Evolutionary conservation across 2,329 filamentous ascomycete species (phyloP).

Genomic region (Phoma herbarum): DNA sequence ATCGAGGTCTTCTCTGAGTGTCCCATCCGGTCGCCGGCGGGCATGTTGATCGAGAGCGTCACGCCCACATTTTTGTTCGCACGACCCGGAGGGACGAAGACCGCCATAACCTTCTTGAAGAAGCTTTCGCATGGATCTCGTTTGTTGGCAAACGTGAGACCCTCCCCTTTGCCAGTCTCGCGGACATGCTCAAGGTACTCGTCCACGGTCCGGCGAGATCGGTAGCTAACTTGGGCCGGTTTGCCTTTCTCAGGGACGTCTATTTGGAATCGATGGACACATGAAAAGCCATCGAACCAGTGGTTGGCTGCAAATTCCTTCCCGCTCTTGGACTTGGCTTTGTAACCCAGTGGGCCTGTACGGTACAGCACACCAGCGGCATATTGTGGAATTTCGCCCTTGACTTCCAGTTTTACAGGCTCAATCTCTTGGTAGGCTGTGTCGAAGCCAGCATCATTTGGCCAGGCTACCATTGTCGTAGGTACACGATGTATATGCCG

Average conservation of each 20-base stretch:
- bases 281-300: conserved; percentile 83
- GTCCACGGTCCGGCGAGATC: conserved; percentile 74
- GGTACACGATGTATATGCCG: neutral
- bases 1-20: conserved; percentile 21
- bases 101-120: conserved; percentile 74
- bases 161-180: conserved; percentile 64
- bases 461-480: conserved; percentile 38
- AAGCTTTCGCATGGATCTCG: conserved; percentile 77
- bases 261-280: conserved; percentile 78
- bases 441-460: conserved; percentile 62
- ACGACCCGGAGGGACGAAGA: conserved; percentile 56
- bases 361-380: conserved; percentile 76
- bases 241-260: conserved; percentile 50
- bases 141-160: conserved; percentile 73
- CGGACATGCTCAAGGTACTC: conserved; percentile 68
- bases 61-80: conserved; percentile 69
- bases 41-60: conserved; percentile 70
- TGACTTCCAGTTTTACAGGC: conserved; percentile 70
- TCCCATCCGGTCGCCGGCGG: conserved; percentile 53
- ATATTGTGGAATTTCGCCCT: conserved; percentile 74
- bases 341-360: conserved; percentile 70
- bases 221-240: conserved; percentile 67
- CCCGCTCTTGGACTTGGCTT: conserved; percentile 68
- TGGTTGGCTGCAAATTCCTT: conserved; percentile 69
- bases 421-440: conserved; percentile 70